Conservation (phyloP, 179 eudicot species). For the Beta macrorhiza region DNA sequence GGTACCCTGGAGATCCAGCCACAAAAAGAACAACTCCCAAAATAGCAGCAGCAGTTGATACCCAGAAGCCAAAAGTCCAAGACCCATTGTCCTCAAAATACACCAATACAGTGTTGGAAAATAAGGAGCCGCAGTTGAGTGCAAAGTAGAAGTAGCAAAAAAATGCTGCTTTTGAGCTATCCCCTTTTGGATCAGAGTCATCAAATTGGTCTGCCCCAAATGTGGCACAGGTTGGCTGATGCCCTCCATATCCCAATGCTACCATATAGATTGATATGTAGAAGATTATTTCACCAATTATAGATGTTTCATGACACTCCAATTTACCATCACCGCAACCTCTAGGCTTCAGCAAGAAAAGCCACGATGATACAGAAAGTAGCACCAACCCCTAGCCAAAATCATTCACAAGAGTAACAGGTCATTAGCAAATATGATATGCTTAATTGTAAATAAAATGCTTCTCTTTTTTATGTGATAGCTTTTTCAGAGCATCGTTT, state of each 20-base stretch:
- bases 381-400: constrained; percentile 36
- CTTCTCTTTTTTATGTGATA: too few species aligned
- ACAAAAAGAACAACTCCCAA: constrained; percentile 33
- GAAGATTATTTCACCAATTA: constrained; percentile 16
- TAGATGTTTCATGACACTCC: constrained; percentile 30
- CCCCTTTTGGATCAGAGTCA: constrained; percentile 22
- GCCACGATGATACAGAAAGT: constrained; percentile 39
- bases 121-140: constrained; percentile 37
- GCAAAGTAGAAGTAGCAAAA: constrained; percentile 45
- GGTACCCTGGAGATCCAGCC: constrained; percentile 29
- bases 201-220: constrained; percentile 57
- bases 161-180: constrained; percentile 34
- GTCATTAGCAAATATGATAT: neutral
- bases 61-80: constrained; percentile 49
- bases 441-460: too few species aligned
- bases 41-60: constrained; percentile 33
- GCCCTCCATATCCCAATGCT: constrained; percentile 54
- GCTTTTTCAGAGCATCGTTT: too few species aligned
- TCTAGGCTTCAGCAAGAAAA: constrained; percentile 33
- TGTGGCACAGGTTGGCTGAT: constrained; percentile 49
- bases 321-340: constrained; percentile 44
- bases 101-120: constrained; percentile 47
- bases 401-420: neutral
- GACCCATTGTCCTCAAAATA: constrained; percentile 44
- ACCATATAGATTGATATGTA: constrained; percentile 40